phyloP scores from a whole-genome alignment of 1,139 yeast genomes.

The Debaryomycetaceae sp. region DNA sequence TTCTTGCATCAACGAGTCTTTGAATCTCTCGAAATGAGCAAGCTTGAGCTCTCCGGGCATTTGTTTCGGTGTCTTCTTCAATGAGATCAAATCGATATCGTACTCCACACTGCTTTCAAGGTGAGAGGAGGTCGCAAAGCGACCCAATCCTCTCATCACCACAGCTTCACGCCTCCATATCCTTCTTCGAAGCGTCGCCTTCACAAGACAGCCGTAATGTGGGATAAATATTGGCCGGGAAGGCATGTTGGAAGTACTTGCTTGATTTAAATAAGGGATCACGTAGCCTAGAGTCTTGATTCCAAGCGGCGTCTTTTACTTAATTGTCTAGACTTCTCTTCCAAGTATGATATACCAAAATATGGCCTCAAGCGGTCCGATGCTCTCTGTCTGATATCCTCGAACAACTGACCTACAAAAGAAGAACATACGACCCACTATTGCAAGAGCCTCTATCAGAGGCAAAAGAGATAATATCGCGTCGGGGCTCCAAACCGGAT shows the following conservation, averaged over 20 bases:
- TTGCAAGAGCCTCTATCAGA: too few relatives aligned
- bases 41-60: constrained; percentile 1
- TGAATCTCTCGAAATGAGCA: neutral
- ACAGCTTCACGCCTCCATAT: neutral
- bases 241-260: neutral
- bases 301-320: neutral
- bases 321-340: too few relatives aligned
- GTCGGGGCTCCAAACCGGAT: too few relatives aligned
- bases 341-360: too few relatives aligned
- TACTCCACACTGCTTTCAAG: constrained; percentile 20
- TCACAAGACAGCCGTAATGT: neutral
- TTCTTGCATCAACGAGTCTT: constrained; percentile 1
- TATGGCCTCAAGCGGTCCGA: too few relatives aligned
- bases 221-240: neutral
- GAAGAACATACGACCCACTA: too few relatives aligned
- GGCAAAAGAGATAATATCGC: too few relatives aligned
- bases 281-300: neutral
- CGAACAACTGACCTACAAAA: too few relatives aligned
- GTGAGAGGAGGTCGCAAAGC: constrained; percentile 10
- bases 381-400: too few relatives aligned
- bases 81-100: constrained; percentile 35
- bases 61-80: constrained; percentile 23
- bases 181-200: neutral
- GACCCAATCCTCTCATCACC: neutral
- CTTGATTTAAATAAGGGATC: neutral